Percentiles rank a stretch among this genome's conserved stretches.
Conservation (phyloP, 2,329 filamentous ascomycete species). For the Colletotrichum tropicale region DNA sequence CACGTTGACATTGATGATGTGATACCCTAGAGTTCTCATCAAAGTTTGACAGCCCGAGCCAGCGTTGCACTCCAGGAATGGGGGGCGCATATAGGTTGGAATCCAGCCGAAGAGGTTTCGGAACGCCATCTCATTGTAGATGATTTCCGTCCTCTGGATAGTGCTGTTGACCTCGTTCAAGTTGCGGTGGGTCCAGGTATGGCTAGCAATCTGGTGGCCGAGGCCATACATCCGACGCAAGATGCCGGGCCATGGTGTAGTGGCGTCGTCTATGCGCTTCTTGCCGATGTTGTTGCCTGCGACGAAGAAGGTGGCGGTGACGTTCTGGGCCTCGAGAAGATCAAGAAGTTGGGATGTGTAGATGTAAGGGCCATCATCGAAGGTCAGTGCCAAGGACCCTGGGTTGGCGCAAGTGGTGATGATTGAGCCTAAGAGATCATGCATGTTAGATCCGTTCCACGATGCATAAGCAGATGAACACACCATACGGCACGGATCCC, state of each 20-base stretch:
- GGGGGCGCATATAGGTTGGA: conserved; percentile 49
- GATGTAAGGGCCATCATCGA: conserved; percentile 50
- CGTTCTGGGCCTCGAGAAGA: conserved; percentile 31
- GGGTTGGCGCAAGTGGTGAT: conserved; percentile 40
- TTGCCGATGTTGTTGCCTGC: conserved; percentile 46
- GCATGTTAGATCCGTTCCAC: conserved; percentile 22
- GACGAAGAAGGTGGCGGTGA: conserved; percentile 47
- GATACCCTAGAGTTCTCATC: conserved; percentile 52
- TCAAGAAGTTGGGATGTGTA: conserved; percentile 48
- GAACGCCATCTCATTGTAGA: conserved; percentile 34
- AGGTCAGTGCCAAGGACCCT: conserved; percentile 48
- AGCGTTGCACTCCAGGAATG: conserved; percentile 32
- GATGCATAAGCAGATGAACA: conserved; percentile 26
- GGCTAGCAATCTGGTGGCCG: conserved; percentile 52
- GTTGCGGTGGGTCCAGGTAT: conserved; percentile 41
- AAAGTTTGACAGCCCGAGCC: conserved; percentile 17
- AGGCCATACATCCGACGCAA: conserved; percentile 43
- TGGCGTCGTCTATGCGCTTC: conserved; percentile 42
- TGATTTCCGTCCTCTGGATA: conserved; percentile 28
- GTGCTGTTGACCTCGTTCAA: conserved; percentile 27
- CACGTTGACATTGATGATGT: conserved; percentile 60
- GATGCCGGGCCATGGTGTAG: conserved; percentile 36
- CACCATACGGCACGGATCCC: conserved; percentile 43
- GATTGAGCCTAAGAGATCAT: conserved; percentile 27
- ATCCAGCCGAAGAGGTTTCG: conserved; percentile 45